Base-by-base conservation (phyloP, 2,329 filamentous ascomycete genomes). In the Pezicula rhizophila region DNA sequence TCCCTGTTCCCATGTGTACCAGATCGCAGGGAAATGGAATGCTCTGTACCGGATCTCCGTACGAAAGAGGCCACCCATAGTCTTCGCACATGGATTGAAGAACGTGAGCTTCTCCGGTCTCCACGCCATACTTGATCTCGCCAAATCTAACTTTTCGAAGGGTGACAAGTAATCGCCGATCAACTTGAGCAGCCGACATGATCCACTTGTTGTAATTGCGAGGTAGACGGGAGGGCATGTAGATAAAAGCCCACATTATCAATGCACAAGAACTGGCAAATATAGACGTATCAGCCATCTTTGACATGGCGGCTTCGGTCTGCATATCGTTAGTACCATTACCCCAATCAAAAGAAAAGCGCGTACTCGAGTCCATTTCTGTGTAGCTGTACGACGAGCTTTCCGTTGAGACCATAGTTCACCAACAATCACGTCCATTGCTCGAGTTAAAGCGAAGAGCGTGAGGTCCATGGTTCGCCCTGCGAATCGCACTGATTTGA, bases 231-330 rank as follows among this genome's bases (percentile, higher is more conserved):
- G 79, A 74, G 0, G 89, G 87, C 8, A 73, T 66, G 69, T 92
- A 95, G 64, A 95, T 84, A 87, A 87, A 95, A 15, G 87, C 79
- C 85, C 87, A 92, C 89, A 95, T 95, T 57, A 95, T 84, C 34
- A 88, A 70, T 18, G 83, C 85, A 35, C 79, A 82, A 17, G 87
- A 90, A 31, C 76, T 66, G 40, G 85, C 80, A 65, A 95, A 95
- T 15, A 91, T 69, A 5, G 78, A 68, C 4, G 87, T 79, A 61
- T 92, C 85, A n/a, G 80, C 71, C 34, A 80, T 64, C 8, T 54
- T 64, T 20, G 70, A 69, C 52, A 73, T 55, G 20, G 66, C 51
- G 42, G 50, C 50, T 55, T 69, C 49, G 61, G 65, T 43, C 61
- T 66, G 54, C 47, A 70, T 66, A 14, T 52, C 8, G 42, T 53